phyloP scores from a whole-genome alignment of 345 rosid species.

The Microthlaspi erraticum region DNA sequence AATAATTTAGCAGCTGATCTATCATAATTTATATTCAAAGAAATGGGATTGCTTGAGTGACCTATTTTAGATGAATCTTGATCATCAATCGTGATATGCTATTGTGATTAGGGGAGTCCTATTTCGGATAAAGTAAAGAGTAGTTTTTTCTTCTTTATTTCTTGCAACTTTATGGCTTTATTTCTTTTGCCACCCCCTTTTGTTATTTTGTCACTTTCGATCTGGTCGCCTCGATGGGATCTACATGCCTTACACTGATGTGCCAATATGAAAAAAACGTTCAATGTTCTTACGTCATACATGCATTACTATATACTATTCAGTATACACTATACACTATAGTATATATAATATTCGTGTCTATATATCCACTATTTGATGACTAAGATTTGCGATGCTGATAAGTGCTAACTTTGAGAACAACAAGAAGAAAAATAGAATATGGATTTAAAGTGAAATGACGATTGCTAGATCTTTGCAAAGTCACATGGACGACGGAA shows the following conservation, averaged over 20 bases:
- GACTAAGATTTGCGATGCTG: conserved; percentile 30
- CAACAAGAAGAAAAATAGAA: not conserved
- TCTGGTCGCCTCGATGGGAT: conserved; percentile 46
- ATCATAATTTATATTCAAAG: conserved; percentile 12
- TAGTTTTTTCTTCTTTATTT: not conserved
- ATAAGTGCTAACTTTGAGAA: conserved; percentile 32
- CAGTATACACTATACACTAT: conserved; percentile 4
- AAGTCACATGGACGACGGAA: not conserved
- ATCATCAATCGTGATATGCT: conserved; percentile 33
- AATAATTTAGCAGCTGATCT: not conserved
- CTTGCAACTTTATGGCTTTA: conserved; percentile 45
- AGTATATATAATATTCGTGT: conserved; percentile 1
- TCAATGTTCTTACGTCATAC: conserved; percentile 42
- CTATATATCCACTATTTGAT: conserved; percentile 32
- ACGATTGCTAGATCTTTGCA: not conserved
- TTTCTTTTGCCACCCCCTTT: conserved; percentile 37
- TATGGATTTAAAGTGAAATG: not conserved
- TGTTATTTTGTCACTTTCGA: conserved; percentile 46
- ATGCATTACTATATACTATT: conserved; percentile 38
- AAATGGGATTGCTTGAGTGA: not conserved
- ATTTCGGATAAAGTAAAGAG: conserved; percentile 41
- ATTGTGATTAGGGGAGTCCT: conserved; percentile 40
- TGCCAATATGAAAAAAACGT: conserved; percentile 29
- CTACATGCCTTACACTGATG: conserved; percentile 40
- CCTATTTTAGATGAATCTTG: conserved; percentile 23